Evolutionary conservation across 345 rosid genomes (phyloP).

Genomic region (Barbarea vulgaris): DNA sequence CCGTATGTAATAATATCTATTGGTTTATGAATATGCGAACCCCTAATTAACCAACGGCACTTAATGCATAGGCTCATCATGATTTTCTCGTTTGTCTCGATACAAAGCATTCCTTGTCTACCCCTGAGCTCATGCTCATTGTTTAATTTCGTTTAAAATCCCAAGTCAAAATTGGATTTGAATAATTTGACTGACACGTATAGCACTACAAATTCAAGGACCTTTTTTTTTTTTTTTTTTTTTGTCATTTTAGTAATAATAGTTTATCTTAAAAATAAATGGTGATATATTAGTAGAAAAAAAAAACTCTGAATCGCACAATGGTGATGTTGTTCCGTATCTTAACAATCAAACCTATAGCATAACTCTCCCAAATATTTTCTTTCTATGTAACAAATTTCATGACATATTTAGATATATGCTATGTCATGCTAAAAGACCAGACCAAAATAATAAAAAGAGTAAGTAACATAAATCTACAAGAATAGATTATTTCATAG

Average conservation of each 20-base stretch:
- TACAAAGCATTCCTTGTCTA: conserved; percentile 34
- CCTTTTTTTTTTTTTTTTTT: background rate
- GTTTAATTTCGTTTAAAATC: background rate
- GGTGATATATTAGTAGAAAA: background rate
- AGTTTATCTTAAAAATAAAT: background rate
- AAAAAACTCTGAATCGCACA: background rate
- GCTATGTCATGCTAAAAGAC: background rate
- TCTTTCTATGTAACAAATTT: background rate
- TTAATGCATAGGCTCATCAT: conserved; percentile 40
- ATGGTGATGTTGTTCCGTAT: background rate
- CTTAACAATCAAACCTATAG: background rate
- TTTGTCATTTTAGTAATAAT: background rate
- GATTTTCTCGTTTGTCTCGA: conserved; percentile 29
- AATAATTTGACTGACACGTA: background rate
- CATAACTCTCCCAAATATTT: background rate
- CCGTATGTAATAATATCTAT: conserved; percentile 12
- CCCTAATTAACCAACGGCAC: conserved; percentile 35
- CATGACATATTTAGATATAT: background rate
- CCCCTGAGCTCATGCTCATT: conserved; percentile 7
- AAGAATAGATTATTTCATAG: conserved; percentile 9
- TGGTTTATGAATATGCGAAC: conserved; percentile 31
- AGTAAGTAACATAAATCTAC: conserved; percentile 1
- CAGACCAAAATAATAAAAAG: conserved; percentile 2
- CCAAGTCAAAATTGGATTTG: background rate
- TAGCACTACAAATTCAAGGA: background rate